Evolutionary conservation across 768 basidiomycete species (phyloP), one percentile per base, ranked within the genome.

Genomic region (Lactarius trivialis): DNA sequence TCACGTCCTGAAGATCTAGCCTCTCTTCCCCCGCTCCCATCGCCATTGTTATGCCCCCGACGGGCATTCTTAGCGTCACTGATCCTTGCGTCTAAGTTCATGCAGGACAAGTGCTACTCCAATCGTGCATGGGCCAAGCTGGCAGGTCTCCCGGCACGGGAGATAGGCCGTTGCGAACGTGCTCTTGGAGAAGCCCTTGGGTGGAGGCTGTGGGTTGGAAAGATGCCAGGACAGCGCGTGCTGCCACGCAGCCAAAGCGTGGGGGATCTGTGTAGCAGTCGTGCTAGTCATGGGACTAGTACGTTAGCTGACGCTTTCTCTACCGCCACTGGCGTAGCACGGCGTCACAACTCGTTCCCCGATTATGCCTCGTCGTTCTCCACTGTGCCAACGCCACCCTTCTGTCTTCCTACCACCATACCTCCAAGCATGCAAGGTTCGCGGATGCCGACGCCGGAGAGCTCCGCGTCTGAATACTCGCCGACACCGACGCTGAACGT

Each of bases 91-190:
- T 88, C 89, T 17, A 98, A 98, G 69, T 95, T 95, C 71, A 85
- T 89, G 64, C 93, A 95, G 76, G 94, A 98, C 70, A 86, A 91
- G 55, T 92, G 90, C 48, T 97, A 95, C 69, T 93, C 91, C 15
- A 96, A 97, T 72, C 84, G 85, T 30, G 93, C 94, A 19, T 97
- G 95, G 95, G 89, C 91, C 1, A 93, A 94, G 70, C 81, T 98
- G 7, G 90, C 89, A n/a, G 93, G 93, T 19, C 80, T 98, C 2
- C 84, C 87, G 0, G 85, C 91, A 5, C 76, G 85, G 45, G 94
- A 98, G 77, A 89, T 98, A 56, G 86, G 91, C 41, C 82, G 85
- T 19, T 94, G 92, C 70, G 95, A 98, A 73, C 84, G 90, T 26
- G 90, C 89, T 0, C 82, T 98, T 45, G 90, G 93, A 26, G 85